A percentile compares a stretch with the other conserved stretches of the same genome.
phyloP scores from a whole-genome alignment of 2,329 filamentous ascomycete species.

The Xylaria multiplex region DNA sequence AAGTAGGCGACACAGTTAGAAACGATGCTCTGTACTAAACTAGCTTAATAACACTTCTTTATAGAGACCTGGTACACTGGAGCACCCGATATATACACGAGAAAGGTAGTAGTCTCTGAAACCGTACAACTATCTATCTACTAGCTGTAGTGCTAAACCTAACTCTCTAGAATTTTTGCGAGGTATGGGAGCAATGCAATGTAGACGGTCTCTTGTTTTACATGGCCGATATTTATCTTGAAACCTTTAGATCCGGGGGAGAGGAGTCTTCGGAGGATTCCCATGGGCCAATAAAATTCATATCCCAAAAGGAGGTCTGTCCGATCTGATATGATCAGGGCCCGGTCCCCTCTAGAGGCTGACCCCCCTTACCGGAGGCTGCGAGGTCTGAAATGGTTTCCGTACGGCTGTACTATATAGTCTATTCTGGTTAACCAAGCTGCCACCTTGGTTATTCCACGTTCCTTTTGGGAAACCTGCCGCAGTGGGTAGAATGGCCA shows the following conservation, averaged over 20 bases:
- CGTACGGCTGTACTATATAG: no score
- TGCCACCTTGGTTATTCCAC: no score
- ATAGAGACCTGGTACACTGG: no score
- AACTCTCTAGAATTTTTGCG: neutral
- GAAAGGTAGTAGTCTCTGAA: neutral
- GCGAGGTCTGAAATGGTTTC: no score
- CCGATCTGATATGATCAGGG: conserved; percentile 1
- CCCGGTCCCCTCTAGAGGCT: neutral
- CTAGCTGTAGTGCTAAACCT: neutral
- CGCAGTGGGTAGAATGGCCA: no score
- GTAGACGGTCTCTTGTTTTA: neutral
- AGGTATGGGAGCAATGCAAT: neutral
- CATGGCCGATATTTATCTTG: neutral
- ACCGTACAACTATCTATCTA: neutral
- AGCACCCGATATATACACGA: no score
- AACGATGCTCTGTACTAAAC: no score
- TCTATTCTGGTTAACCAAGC: no score
- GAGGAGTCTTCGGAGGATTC: conserved; percentile 5
- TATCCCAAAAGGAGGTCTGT: conserved; percentile 14
- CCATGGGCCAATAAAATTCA: conserved; percentile 21
- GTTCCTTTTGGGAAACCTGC: no score
- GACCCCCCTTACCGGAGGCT: neutral
- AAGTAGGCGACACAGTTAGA: no score
- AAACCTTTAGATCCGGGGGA: neutral
- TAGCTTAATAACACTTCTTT: no score